Conservation (phyloP, 1,284 basidiomycete genomes). For the Melanopsichium pennsylvanicum region DNA sequence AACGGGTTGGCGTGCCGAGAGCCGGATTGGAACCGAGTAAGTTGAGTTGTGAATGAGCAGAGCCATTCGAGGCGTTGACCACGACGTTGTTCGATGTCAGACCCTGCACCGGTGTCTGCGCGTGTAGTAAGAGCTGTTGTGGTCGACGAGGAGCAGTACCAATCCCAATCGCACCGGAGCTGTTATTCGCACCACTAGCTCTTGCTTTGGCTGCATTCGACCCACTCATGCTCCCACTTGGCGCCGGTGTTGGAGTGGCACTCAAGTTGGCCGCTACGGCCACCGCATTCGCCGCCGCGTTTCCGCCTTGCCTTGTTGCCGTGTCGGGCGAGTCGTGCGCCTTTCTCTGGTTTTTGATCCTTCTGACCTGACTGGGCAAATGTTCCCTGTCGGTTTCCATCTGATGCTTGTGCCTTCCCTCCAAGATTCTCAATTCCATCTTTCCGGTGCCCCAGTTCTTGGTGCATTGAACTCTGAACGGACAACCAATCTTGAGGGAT, state of each 20-base stretch:
- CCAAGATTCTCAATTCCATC: conserved; percentile 44
- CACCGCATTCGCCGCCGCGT: conserved; percentile 33
- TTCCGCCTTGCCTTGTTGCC: conserved; percentile 17
- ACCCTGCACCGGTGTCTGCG: neutral
- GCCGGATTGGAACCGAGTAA: conserved; percentile 12
- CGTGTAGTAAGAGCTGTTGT: conserved; percentile 1
- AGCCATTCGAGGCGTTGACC: conserved; percentile 14
- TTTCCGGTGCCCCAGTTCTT: conserved; percentile 49
- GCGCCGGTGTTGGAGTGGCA: conserved; percentile 13
- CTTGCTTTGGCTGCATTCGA: conserved; percentile 4
- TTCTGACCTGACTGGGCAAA: conserved; percentile 35
- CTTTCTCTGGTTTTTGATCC: conserved; percentile 37
- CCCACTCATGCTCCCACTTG: neutral
- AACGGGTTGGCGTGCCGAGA: conserved; percentile 5
- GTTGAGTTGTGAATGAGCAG: conserved; percentile 27
- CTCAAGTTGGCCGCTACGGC: conserved; percentile 35
- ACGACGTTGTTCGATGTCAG: conserved; percentile 12
- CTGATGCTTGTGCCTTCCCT: conserved; percentile 44
- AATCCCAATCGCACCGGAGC: neutral
- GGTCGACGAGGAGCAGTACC: conserved; percentile 5
- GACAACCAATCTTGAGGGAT: conserved; percentile 47
- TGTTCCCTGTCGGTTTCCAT: conserved; percentile 44
- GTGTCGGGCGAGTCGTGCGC: conserved; percentile 12
- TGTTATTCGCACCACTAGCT: conserved; percentile 1
- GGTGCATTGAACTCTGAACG: conserved; percentile 44